phyloP scores from a whole-genome alignment of 257 asterid species.

The Henckelia pumila region DNA sequence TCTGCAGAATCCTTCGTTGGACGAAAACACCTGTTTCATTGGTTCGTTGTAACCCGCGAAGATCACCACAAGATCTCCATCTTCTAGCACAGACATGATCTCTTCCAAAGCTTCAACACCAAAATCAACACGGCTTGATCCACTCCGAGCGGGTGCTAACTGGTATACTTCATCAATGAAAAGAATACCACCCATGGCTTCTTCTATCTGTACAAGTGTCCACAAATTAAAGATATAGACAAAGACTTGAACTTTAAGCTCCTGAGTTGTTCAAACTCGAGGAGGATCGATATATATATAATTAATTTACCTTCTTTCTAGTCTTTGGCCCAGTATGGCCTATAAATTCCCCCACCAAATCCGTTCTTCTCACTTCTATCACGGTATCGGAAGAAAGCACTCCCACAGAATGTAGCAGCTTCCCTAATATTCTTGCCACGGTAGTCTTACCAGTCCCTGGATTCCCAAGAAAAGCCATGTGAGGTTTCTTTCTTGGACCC shows the following conservation, averaged over 20 bases:
- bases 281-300: no score
- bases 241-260: no score
- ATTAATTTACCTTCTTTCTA: slow-evolving; percentile 49
- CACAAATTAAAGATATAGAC: no score
- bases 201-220: slow-evolving; percentile 42
- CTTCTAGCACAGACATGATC: slow-evolving; percentile 88
- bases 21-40: slow-evolving; percentile 75
- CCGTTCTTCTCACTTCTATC: slow-evolving; percentile 75
- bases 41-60: slow-evolving; percentile 91
- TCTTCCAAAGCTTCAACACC: slow-evolving; percentile 87
- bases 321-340: slow-evolving; percentile 92
- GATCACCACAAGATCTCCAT: slow-evolving; percentile 61
- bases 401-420: slow-evolving; percentile 67
- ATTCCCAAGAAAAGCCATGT: slow-evolving; percentile 92
- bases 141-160: no score
- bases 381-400: slow-evolving; percentile 60
- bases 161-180: slow-evolving; percentile 64
- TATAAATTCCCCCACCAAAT: slow-evolving; percentile 72
- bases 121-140: slow-evolving; percentile 55
- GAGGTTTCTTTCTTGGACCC: slow-evolving; percentile 77
- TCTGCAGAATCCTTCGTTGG: slow-evolving; percentile 83
- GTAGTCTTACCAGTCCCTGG: slow-evolving; percentile 96
- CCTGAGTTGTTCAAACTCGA: no score
- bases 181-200: slow-evolving; percentile 66
- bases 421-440: slow-evolving; percentile 77